A percentile compares a stretch with the other conserved stretches of the same genome.
Evolutionary conservation across 805 yeast species (phyloP).

Genomic region (Pichia manshurica): DNA sequence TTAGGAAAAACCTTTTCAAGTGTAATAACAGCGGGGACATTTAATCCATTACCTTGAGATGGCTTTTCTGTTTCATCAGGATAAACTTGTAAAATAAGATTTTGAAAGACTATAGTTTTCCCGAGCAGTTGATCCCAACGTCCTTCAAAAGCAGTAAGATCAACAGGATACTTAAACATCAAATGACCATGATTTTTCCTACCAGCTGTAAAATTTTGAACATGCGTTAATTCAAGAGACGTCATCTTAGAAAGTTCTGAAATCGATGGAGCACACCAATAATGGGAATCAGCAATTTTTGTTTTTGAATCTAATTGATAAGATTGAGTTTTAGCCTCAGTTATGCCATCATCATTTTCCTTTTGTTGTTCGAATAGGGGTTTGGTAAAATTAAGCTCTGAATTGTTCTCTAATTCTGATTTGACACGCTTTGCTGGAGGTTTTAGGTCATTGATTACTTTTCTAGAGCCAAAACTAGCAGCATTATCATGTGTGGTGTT

Average conservation of each 20-base stretch:
- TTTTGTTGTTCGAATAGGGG: slow-evolving; percentile 5
- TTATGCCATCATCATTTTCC: not conserved
- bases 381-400: slow-evolving; percentile 4
- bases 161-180: slow-evolving; percentile 63
- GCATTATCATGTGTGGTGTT: too few species aligned
- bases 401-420: not conserved
- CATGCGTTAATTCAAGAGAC: slow-evolving; percentile 42
- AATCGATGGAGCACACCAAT: slow-evolving; percentile 70
- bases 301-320: not conserved
- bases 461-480: not conserved
- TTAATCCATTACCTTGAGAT: slow-evolving; percentile 59
- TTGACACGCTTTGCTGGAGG: slow-evolving; percentile 6
- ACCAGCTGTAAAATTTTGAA: slow-evolving; percentile 64
- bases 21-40: slow-evolving; percentile 71
- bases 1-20: slow-evolving; percentile 56
- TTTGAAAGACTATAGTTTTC: slow-evolving; percentile 40
- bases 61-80: slow-evolving; percentile 52
- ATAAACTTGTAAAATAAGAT: slow-evolving; percentile 54
- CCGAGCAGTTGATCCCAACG: slow-evolving; percentile 38
- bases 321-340: not conserved
- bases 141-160: slow-evolving; percentile 47
- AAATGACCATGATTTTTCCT: slow-evolving; percentile 64
- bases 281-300: slow-evolving; percentile 30
- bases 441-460: slow-evolving; percentile 1
- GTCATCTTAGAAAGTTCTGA: slow-evolving; percentile 41